Conservation (phyloP, 2,329 filamentous ascomycete genomes). For the Xylariaceae sp. region DNA sequence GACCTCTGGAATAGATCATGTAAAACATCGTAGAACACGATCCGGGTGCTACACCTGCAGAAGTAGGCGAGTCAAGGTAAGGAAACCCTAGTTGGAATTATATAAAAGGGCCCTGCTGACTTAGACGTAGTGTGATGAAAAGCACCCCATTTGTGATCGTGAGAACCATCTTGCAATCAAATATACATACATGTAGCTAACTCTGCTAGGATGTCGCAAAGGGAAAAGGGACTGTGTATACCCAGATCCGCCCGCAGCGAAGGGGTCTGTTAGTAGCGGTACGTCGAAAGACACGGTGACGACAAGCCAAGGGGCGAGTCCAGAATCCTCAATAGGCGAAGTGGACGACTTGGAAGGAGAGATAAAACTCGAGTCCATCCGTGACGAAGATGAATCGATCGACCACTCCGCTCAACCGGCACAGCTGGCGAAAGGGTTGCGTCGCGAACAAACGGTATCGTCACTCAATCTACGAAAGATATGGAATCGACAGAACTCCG, state of each 20-base stretch:
- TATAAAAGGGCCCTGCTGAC: conserved; percentile 32
- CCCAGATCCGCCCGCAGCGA: conserved; percentile 69
- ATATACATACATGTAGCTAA: conserved; percentile 34
- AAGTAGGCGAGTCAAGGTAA: conserved; percentile 81
- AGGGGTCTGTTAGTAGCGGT: conserved; percentile 44
- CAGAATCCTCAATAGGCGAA: conserved; percentile 61
- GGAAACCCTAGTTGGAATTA: conserved; percentile 3
- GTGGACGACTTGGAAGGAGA: conserved; percentile 55
- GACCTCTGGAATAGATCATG: conserved; percentile 65
- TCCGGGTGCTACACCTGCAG: conserved; percentile 95
- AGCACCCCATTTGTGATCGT: conserved; percentile 84
- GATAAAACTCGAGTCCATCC: conserved; percentile 58
- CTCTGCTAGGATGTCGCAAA: conserved; percentile 78
- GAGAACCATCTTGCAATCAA: conserved; percentile 41
- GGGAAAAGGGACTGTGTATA: conserved; percentile 91
- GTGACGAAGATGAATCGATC: conserved; percentile 59
- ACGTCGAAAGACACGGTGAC: conserved; percentile 48
- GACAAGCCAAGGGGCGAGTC: conserved; percentile 53
- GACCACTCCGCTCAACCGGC: conserved; percentile 40
- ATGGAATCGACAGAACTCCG: conserved; percentile 55
- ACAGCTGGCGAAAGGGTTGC: conserved; percentile 35
- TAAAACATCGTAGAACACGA: conserved; percentile 91
- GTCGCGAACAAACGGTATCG: conserved; percentile 49
- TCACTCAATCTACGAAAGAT: conserved; percentile 46
- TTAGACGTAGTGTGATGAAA: conserved; percentile 81